These are phyloP conservation scores for Blastocystis sp. DNA, from an alignment of 352 stramenopile genomes.

Conservation along the genomic window DNA sequence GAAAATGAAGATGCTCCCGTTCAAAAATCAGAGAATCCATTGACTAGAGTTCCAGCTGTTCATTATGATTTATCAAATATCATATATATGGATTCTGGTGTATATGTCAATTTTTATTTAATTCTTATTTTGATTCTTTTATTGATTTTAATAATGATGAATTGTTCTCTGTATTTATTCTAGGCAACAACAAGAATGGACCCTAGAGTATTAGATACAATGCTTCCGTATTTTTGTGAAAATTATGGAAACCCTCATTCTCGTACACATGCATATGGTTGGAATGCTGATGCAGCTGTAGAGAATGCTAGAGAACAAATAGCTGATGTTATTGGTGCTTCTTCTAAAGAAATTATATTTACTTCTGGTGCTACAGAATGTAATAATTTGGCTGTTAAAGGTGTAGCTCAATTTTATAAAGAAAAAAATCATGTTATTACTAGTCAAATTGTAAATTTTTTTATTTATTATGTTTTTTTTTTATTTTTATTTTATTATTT, in stretches of 20 bases:
- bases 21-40: no score
- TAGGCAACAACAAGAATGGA: slow-evolving; percentile 92
- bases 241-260: slow-evolving; percentile 93
- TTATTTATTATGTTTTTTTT: not conserved
- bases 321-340: slow-evolving; percentile 71
- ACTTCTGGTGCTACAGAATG: slow-evolving; percentile 91
- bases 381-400: slow-evolving; percentile 96
- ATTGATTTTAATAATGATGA: no score
- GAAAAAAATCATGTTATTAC: slow-evolving; percentile 94
- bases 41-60: no score
- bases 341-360: slow-evolving; percentile 94
- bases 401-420: slow-evolving; percentile 78
- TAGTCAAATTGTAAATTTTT: slow-evolving; percentile 60
- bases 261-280: slow-evolving; percentile 88
- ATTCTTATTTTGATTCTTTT: no score
- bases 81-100: slow-evolving; percentile 32
- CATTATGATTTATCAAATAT: slow-evolving; percentile 27
- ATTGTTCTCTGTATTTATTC: no score
- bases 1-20: no score
- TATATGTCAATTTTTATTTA: not conserved
- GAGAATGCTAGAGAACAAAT: slow-evolving; percentile 67
- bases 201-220: slow-evolving; percentile 86
- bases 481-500: no score
- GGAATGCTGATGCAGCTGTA: slow-evolving; percentile 81
- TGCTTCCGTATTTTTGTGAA: slow-evolving; percentile 86